Conservation (phyloP, 2,329 filamentous ascomycete species). For the Verticillium longisporum region DNA sequence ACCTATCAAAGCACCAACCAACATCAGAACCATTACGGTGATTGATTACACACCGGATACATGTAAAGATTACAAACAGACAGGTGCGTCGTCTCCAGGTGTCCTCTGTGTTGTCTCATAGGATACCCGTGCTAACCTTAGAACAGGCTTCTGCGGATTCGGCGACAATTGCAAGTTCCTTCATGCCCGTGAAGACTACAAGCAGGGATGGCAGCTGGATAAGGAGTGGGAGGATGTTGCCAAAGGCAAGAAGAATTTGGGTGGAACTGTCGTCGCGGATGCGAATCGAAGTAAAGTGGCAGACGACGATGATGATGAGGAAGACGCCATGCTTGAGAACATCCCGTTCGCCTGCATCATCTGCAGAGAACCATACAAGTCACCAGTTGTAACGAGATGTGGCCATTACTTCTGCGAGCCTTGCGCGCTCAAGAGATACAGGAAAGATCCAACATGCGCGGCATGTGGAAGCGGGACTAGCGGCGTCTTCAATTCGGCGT, state of each 20-base stretch:
- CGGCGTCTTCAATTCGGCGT: slow-evolving; percentile 85
- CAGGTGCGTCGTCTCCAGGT: slow-evolving; percentile 39
- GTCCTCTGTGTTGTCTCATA: neutral
- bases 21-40: slow-evolving; percentile 83
- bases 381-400: slow-evolving; percentile 81
- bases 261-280: slow-evolving; percentile 55
- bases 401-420: slow-evolving; percentile 94
- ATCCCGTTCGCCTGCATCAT: slow-evolving; percentile 90
- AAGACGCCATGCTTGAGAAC: slow-evolving; percentile 68
- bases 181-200: slow-evolving; percentile 71
- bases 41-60: slow-evolving; percentile 90
- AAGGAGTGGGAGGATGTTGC: slow-evolving; percentile 84
- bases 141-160: slow-evolving; percentile 50
- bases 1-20: slow-evolving; percentile 80
- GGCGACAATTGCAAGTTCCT: slow-evolving; percentile 79
- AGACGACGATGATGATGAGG: slow-evolving; percentile 41
- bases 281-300: slow-evolving; percentile 38
- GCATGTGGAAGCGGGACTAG: slow-evolving; percentile 79
- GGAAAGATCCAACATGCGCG: slow-evolving; percentile 79
- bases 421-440: slow-evolving; percentile 81
- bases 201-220: slow-evolving; percentile 93
- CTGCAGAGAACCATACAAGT: slow-evolving; percentile 70
- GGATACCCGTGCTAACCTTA: neutral
- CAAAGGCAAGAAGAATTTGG: slow-evolving; percentile 59
- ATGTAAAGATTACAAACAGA: slow-evolving; percentile 90